Evolutionary conservation across 1,284 basidiomycete genomes (phyloP).

Genomic region (Rhodotorula sp.): DNA sequence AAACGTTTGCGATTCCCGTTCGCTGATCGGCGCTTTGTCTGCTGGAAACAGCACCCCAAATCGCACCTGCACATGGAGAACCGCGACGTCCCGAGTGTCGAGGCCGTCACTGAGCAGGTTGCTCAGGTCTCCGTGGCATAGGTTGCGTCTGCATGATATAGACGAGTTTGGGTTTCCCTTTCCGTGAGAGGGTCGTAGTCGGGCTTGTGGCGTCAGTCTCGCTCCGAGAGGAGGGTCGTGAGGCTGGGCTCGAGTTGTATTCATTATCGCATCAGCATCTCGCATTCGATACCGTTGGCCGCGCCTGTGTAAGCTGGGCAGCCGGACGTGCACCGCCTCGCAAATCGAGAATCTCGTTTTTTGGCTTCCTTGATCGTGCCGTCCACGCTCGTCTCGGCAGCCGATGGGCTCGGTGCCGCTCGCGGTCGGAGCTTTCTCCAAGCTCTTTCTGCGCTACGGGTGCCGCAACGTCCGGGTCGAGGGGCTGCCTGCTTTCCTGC

Average conservation of each 20-base stretch:
- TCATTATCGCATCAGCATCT: too few species aligned
- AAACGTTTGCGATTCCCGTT: too few species aligned
- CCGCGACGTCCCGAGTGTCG: slow-evolving; percentile 25
- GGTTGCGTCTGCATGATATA: neutral
- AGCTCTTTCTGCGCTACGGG: slow-evolving; percentile 68
- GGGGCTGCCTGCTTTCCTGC: slow-evolving; percentile 64
- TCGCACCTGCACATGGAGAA: slow-evolving; percentile 36
- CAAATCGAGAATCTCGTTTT: neutral
- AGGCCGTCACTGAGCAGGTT: slow-evolving; percentile 19
- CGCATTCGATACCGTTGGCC: too few species aligned
- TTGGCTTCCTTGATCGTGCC: neutral
- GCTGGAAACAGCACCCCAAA: slow-evolving; percentile 23
- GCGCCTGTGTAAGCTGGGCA: too few species aligned
- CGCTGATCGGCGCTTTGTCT: neutral
- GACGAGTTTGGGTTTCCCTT: neutral
- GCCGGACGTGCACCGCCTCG: too few species aligned
- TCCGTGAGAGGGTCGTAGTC: too few species aligned
- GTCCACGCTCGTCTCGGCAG: neutral
- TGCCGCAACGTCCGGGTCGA: slow-evolving; percentile 64
- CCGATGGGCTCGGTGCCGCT: slow-evolving; percentile 34
- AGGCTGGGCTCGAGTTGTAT: too few species aligned
- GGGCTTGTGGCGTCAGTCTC: too few species aligned
- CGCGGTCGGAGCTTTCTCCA: slow-evolving; percentile 56
- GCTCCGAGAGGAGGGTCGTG: too few species aligned
- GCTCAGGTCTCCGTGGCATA: slow-evolving; percentile 12